phyloP scores from a whole-genome alignment of 352 stramenopile species.

The Salisapilia sapeloensis region DNA sequence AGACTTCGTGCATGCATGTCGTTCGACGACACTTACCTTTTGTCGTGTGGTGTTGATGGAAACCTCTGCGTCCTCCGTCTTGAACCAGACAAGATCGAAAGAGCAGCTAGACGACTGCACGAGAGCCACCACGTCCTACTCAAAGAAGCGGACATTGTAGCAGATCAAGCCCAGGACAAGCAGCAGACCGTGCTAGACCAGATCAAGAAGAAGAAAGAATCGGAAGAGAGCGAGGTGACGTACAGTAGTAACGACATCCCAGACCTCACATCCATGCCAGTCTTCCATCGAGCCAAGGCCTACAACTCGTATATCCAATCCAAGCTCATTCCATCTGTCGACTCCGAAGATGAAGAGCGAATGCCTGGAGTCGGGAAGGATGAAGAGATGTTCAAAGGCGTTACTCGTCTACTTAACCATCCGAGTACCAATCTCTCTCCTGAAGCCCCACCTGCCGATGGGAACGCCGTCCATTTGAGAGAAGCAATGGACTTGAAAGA shows the following conservation, averaged over 20 bases:
- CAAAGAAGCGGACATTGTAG: conserved; percentile 23
- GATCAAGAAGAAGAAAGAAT: conserved; percentile 28
- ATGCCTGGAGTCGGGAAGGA: conserved; percentile 13
- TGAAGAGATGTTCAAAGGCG: conserved; percentile 29
- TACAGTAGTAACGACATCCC: conserved; percentile 3
- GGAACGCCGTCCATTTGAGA: conserved; percentile 7
- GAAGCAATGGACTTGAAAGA: conserved; percentile 61
- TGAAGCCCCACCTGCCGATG: conserved; percentile 4
- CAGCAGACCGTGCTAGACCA: conserved; percentile 25
- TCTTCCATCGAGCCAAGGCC: conserved; percentile 52
- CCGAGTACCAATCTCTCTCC: conserved; percentile 13
- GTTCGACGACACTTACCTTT: conserved; percentile 72
- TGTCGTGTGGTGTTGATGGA: conserved; percentile 55
- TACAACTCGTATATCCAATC: conserved; percentile 51
- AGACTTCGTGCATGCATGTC: conserved; percentile 26
- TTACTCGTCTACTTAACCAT: conserved; percentile 25
- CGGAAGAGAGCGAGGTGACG: conserved; percentile 13
- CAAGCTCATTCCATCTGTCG: conserved; percentile 7
- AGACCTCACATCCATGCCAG: conserved; percentile 40
- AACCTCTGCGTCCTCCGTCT: conserved; percentile 57
- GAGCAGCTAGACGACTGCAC: conserved; percentile 14
- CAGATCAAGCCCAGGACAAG: conserved; percentile 34
- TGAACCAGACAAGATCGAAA: conserved; percentile 28
- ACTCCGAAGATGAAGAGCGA: too few relatives aligned
- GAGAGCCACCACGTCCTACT: conserved; percentile 17